phyloP scores from a whole-genome alignment of 495 filamentous ascomycete species.

The Staphylotrichum longicolle region DNA sequence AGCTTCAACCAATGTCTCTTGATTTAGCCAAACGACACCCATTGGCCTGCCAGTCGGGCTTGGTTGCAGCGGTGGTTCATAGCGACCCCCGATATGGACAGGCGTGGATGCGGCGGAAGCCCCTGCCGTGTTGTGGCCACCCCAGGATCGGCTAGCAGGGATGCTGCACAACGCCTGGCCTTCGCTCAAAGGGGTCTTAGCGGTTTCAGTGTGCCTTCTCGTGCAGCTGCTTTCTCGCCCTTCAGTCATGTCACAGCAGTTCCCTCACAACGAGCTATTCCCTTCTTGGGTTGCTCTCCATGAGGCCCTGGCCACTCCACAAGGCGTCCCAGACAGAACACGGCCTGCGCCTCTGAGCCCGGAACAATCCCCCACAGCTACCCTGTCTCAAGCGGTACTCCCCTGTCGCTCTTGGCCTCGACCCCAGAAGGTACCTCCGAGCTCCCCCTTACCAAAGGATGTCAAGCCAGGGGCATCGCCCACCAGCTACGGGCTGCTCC shows the following conservation, averaged over 20 bases:
- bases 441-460: neutral
- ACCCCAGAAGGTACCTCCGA: conserved; percentile 21
- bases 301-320: conserved; percentile 14
- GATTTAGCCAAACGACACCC: conserved; percentile 30
- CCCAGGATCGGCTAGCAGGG: conserved; percentile 25
- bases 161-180: conserved; percentile 18
- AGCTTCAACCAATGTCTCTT: conserved; percentile 28
- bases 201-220: conserved; percentile 36
- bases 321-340: conserved; percentile 9
- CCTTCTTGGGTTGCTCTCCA: conserved; percentile 17
- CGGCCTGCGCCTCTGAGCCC: conserved; percentile 14
- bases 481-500: conserved; percentile 6
- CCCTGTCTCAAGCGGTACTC: conserved; percentile 27
- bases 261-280: conserved; percentile 22
- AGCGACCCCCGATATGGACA: conserved; percentile 29
- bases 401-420: conserved; percentile 29
- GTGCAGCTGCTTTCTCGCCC: conserved; percentile 31
- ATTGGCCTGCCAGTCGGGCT: conserved; percentile 27
- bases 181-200: conserved; percentile 31
- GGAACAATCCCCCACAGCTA: conserved; percentile 9
- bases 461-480: conserved; percentile 19
- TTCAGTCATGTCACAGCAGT: conserved; percentile 28
- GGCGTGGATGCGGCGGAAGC: conserved; percentile 25
- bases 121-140: conserved; percentile 18
- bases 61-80: conserved; percentile 22